Base-by-base conservation (phyloP, 2,329 filamentous ascomycete genomes). In the Xylariaceae sp. region DNA sequence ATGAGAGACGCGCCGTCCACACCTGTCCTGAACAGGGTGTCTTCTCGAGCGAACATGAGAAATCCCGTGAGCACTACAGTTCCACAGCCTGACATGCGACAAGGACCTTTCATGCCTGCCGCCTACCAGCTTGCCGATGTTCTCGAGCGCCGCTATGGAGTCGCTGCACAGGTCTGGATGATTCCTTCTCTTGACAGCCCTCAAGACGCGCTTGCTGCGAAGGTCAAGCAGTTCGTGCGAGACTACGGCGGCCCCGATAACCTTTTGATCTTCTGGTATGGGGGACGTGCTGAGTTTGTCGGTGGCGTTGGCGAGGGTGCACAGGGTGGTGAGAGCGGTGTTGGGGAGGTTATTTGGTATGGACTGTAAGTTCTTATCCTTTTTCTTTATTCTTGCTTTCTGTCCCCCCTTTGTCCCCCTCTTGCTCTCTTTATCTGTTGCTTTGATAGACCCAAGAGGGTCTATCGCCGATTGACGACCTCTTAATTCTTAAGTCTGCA, bases 231-330 rank as follows among this genome's bases (percentile, higher is more conserved):
- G 28, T 63, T 63, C n/a, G 51, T 58, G 9, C 17, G 44, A 1
- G 44, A 56, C 14, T 53, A 53, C 17, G 58, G 60, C 6, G 43
- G 47, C 3, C 39, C 39, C 6, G 60, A 58, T 2, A 63, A 43
- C 33, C 51, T 63, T 4, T 33, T 63, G 28, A 31, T 63, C 17
- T 63, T 61, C 29, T 63, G 60, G 60, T 63, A 63, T 26, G 60
- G 57, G 31, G 60, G 60, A 12, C 29, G 29, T 33, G 60, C 60
- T 14, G 57, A 60, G 7, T 55, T 60, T 29, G 21, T 41, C 11
- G 14, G 36, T 37, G 14, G 28, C 4, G 3, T 14, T 1, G 7
- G 14, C 0, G 33, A 28, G 4, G 17, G 9, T n/a, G 12, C 16
- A 3, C 16, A 26, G 16, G 33, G 37, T 21, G 16, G 28, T 11